Conservation (phyloP, 116 monocot species). For the Iris pallida region DNA sequence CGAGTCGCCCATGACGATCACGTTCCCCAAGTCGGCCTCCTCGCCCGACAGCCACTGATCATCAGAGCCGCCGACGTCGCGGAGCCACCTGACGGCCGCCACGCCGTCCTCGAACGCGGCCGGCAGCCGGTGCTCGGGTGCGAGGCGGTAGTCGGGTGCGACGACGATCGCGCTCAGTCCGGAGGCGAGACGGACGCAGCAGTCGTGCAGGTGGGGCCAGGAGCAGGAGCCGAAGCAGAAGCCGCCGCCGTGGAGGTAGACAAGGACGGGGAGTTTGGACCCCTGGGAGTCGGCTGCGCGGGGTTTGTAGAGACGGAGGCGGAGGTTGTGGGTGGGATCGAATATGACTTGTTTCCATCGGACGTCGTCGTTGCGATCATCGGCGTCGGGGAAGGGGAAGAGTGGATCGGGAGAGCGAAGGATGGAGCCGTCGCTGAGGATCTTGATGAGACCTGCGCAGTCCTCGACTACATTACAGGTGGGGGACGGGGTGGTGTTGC, state of each 20-base stretch:
- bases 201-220: constrained; percentile 44
- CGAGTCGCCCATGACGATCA: constrained; percentile 60
- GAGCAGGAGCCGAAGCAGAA: constrained; percentile 60
- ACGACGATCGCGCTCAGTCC: constrained; percentile 35
- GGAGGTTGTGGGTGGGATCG: constrained; percentile 12
- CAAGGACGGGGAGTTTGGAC: constrained; percentile 28
- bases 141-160: constrained; percentile 60
- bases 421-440: constrained; percentile 54
- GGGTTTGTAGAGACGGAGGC: constrained; percentile 33
- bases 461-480: constrained; percentile 8
- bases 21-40: constrained; percentile 30
- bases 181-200: constrained; percentile 43
- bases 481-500: constrained; percentile 4
- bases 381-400: constrained; percentile 25
- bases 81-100: constrained; percentile 38
- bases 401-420: constrained; percentile 24
- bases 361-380: constrained; percentile 38
- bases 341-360: constrained; percentile 23
- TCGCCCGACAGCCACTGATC: no score
- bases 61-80: constrained; percentile 41
- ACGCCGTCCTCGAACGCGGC: constrained; percentile 42
- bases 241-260: constrained; percentile 68
- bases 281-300: neutral
- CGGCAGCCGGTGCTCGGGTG: constrained; percentile 60
- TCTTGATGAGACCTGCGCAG: constrained; percentile 38